phyloP scores from a whole-genome alignment of 768 basidiomycete genomes.

The Lentinula boryana region DNA sequence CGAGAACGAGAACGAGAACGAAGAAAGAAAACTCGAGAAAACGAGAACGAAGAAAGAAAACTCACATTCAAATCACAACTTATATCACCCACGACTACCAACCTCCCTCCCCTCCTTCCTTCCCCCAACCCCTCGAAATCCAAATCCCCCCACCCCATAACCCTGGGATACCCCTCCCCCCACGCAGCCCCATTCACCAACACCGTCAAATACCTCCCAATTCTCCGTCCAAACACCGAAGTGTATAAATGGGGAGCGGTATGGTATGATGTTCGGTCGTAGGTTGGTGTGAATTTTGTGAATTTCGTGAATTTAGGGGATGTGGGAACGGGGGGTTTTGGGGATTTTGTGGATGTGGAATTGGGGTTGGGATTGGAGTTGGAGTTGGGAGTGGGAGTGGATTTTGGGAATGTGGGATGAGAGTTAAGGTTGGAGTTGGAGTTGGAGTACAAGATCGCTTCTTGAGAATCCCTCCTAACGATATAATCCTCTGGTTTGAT shows the following conservation, averaged over 20 bases:
- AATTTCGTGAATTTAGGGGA: too few species aligned
- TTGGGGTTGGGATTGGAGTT: too few species aligned
- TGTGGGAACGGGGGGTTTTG: too few species aligned
- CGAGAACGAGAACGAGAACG: too few species aligned
- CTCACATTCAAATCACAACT: constrained; percentile 78
- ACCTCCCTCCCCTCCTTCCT: constrained; percentile 43
- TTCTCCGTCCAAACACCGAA: constrained; percentile 67
- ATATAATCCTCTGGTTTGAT: constrained; percentile 68
- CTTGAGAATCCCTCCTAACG: constrained; percentile 32
- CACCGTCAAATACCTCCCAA: constrained; percentile 81
- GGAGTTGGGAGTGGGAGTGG: too few species aligned
- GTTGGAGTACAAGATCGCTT: too few species aligned
- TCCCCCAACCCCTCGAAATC: neutral
- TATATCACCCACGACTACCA: constrained; percentile 78
- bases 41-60: neutral
- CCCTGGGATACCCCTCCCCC: constrained; percentile 69
- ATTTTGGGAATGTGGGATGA: neutral
- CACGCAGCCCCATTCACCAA: constrained; percentile 87
- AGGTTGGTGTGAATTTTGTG: constrained; percentile 26
- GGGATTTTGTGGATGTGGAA: too few species aligned
- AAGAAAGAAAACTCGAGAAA: too few species aligned
- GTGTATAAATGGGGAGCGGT: constrained; percentile 56
- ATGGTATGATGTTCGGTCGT: constrained; percentile 69
- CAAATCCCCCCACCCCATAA: constrained; percentile 56
- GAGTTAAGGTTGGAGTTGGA: too few species aligned